These are phyloP conservation scores for Paramecium caudatum DNA, from an alignment of 73 alveolate species.

Conservation along the genomic window DNA sequence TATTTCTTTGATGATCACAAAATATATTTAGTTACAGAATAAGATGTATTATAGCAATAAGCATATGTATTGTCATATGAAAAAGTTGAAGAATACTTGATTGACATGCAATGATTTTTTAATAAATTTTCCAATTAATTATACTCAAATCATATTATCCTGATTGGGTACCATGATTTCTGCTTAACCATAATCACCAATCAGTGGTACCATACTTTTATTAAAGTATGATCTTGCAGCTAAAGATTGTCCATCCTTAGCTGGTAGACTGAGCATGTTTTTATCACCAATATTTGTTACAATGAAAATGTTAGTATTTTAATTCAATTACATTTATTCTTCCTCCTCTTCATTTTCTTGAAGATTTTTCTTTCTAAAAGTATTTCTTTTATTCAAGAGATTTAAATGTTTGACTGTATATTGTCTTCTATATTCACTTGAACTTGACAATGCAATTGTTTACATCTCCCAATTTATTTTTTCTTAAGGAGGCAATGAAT, in stretches of 20 bases:
- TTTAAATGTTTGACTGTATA: constrained; percentile 41
- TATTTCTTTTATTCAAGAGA: neutral
- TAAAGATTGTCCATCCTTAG: neutral
- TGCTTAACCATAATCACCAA: constrained; percentile 65
- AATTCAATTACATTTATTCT: constrained; percentile 47
- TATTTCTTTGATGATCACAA: constrained; percentile 64
- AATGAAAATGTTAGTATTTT: constrained; percentile 1
- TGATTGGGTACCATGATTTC: constrained; percentile 51
- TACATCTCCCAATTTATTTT: constrained; percentile 29
- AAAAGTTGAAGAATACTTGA: constrained; percentile 45
- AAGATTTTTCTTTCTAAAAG: constrained; percentile 28
- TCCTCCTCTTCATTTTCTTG: constrained; percentile 39
- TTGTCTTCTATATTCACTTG: constrained; percentile 20
- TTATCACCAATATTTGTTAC: constrained; percentile 47
- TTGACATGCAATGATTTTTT: constrained; percentile 63
- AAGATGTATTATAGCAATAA: constrained; percentile 51
- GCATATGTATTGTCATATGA: constrained; percentile 54
- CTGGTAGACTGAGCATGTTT: constrained; percentile 40
- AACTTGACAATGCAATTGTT: neutral
- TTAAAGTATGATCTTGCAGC: constrained; percentile 65
- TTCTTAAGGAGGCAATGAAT: constrained; percentile 43
- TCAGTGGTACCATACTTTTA: constrained; percentile 57
- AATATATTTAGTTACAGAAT: constrained; percentile 60
- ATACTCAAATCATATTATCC: constrained; percentile 58
- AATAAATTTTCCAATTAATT: neutral